Percentiles rank a stretch among this genome's conserved stretches.
Evolutionary conservation across 2,329 filamentous ascomycete genomes (phyloP).

Genomic region (Sphaerulina musiva): DNA sequence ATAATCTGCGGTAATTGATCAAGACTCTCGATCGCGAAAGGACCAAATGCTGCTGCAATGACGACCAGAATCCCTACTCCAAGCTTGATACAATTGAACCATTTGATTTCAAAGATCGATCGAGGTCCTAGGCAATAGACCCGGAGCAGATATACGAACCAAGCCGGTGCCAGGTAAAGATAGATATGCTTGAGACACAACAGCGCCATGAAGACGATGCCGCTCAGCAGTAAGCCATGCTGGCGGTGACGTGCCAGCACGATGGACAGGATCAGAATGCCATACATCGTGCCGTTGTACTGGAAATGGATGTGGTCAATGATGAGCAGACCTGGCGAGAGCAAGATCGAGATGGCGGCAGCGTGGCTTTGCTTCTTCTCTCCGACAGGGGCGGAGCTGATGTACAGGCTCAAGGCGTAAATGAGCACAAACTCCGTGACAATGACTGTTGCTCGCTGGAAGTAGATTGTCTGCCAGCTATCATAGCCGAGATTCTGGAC

Average conservation of each 20-base stretch:
- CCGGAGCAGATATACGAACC: slow-evolving; percentile 88
- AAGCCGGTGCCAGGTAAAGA: slow-evolving; percentile 89
- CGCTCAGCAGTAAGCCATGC: slow-evolving; percentile 69
- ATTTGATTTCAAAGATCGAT: slow-evolving; percentile 67
- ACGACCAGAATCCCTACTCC: slow-evolving; percentile 64
- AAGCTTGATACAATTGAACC: slow-evolving; percentile 77
- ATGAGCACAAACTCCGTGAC: slow-evolving; percentile 75
- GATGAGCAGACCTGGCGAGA: slow-evolving; percentile 88
- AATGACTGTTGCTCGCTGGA: slow-evolving; percentile 85
- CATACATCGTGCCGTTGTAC: slow-evolving; percentile 97
- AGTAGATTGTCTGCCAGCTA: slow-evolving; percentile 90
- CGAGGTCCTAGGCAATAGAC: slow-evolving; percentile 76
- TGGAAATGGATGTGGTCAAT: slow-evolving; percentile 99
- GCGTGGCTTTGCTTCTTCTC: slow-evolving; percentile 75
- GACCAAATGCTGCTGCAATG: slow-evolving; percentile 77
- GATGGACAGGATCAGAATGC: slow-evolving; percentile 77
- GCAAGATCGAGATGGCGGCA: slow-evolving; percentile 77
- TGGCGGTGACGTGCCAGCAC: slow-evolving; percentile 66
- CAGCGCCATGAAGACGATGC: slow-evolving; percentile 73
- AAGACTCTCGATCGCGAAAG: slow-evolving; percentile 59
- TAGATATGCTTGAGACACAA: slow-evolving; percentile 98
- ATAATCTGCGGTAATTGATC: slow-evolving; percentile 78
- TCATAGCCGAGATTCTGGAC: slow-evolving; percentile 77
- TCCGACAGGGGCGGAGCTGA: slow-evolving; percentile 60
- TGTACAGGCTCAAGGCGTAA: slow-evolving; percentile 72